Evolutionary conservation across 345 rosid species (phyloP), one percentile per base, ranked within the genome.

Genomic region (Draba incana): DNA sequence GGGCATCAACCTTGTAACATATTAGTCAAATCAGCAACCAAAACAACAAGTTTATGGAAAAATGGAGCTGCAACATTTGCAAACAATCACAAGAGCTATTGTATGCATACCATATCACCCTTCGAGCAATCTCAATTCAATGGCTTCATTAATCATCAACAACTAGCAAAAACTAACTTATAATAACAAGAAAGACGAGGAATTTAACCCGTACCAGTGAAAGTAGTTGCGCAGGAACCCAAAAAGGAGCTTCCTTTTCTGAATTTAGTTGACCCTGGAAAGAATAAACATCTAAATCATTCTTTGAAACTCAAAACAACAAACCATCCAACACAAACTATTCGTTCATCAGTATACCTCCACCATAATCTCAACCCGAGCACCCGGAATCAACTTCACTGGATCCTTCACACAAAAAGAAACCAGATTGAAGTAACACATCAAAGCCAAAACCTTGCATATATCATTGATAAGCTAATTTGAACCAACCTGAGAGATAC

Each of bases 1-100:
- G 86, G 70, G 87, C 87, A 77, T 94, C 95, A 79, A 86, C 97
- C 97, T 90, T 82, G 85, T 42, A 49, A 31, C 13, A 55, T 69
- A 68, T 68, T 35, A 43, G 42, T 54, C 20, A 43, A 46, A 53
- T 81, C 63, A 65, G 78, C 25, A 73, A 1, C 54, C 14, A 14
- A 46, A 65, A 50, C 57, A 28, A 28, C 62, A 48, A 62, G 37
- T 20, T 48, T 30, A 14, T 33, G 16, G 25, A 15, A 54, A 51
- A 52, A 61, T 12, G 54, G 3, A 53, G 16, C 30, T 53, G 45
- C 53, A 60, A 51, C 8, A 43, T 38, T 68, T 10, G 31, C 38
- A 33, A 1, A 13, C 49, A 25, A 57, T 27, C 43, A 24, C 13
- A 37, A 14, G 13, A 13, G 47, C 35, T 25, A 37, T 38, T 13